Evolutionary conservation across 2,329 filamentous ascomycete species (phyloP).

Genomic region (Aspergillus niger): DNA sequence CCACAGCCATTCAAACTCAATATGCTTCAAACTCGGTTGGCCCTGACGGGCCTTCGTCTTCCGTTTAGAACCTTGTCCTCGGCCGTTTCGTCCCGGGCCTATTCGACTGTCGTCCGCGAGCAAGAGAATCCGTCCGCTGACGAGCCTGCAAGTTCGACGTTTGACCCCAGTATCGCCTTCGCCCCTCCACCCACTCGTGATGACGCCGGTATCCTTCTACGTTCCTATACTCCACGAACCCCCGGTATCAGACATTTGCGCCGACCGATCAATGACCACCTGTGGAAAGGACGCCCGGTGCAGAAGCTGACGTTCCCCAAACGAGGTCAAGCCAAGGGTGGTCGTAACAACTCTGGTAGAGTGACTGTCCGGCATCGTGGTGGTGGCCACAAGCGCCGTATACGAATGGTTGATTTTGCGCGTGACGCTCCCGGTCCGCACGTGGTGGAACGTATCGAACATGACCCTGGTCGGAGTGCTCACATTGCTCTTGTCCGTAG

Average conservation of each 20-base stretch:
- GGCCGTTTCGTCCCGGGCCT: constrained; percentile 50
- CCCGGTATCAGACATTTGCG: constrained; percentile 89
- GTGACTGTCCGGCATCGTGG: constrained; percentile 90
- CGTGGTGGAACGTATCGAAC: constrained; percentile 88
- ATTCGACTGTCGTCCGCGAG: constrained; percentile 52
- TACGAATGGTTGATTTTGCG: constrained; percentile 87
- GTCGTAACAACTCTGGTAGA: constrained; percentile 81
- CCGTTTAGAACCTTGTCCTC: constrained; percentile 50
- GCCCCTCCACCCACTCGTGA: constrained; percentile 49
- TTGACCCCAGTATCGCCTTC: constrained; percentile 43
- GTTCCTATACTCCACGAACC: constrained; percentile 90
- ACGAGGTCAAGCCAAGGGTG: constrained; percentile 89
- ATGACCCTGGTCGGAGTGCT: constrained; percentile 89
- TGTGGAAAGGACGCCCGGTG: constrained; percentile 90
- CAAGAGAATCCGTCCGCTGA: constrained; percentile 29
- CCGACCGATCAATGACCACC: constrained; percentile 90
- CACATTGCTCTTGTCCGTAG: constrained; percentile 87
- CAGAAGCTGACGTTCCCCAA: constrained; percentile 85
- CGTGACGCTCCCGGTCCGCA: constrained; percentile 79
- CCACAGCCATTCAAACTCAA: constrained; percentile 12
- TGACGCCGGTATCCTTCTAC: constrained; percentile 55
- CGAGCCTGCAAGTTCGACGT: constrained; percentile 39
- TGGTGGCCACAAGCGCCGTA: constrained; percentile 87
- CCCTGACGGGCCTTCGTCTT: constrained; percentile 54
- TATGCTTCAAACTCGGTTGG: constrained; percentile 70